These are phyloP conservation scores for Phytopythium aichiense DNA, from an alignment of 352 stramenopile genomes.

Conservation along the genomic window DNA sequence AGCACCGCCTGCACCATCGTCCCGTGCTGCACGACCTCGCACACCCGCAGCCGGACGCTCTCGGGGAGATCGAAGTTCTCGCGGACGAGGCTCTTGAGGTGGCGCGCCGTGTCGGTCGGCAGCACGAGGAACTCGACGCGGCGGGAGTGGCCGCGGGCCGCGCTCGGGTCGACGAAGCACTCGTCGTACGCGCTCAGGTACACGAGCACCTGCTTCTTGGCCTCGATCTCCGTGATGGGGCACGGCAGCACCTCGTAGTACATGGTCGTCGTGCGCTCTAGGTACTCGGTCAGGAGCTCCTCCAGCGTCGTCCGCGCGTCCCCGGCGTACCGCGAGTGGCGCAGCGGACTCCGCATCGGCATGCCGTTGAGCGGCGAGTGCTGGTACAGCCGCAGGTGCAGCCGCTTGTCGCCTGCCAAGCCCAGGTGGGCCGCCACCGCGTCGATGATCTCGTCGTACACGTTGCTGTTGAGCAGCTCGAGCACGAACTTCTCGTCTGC, in stretches of 20 bases:
- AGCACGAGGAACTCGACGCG: slow-evolving; percentile 65
- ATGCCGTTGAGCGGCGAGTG: slow-evolving; percentile 62
- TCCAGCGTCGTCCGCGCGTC: slow-evolving; percentile 61
- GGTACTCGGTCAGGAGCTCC: slow-evolving; percentile 67
- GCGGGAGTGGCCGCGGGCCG: slow-evolving; percentile 21
- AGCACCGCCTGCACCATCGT: slow-evolving; percentile 50
- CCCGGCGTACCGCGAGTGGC: slow-evolving; percentile 57
- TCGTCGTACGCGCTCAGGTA: slow-evolving; percentile 78
- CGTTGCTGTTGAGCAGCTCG: slow-evolving; percentile 57
- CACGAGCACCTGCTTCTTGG: slow-evolving; percentile 75
- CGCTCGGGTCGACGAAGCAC: slow-evolving; percentile 46
- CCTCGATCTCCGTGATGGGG: slow-evolving; percentile 83
- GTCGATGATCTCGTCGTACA: slow-evolving; percentile 74
- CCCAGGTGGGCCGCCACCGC: slow-evolving; percentile 42
- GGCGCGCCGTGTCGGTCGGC: slow-evolving; percentile 36
- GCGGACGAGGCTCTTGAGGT: slow-evolving; percentile 51
- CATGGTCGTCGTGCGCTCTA: slow-evolving; percentile 59
- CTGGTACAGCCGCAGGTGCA: slow-evolving; percentile 79
- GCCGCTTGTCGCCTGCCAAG: slow-evolving; percentile 29
- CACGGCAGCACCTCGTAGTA: slow-evolving; percentile 73
- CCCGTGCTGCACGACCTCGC: slow-evolving; percentile 57
- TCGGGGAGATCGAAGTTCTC: slow-evolving; percentile 36
- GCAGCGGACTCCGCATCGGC: slow-evolving; percentile 65
- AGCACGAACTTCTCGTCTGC: slow-evolving; percentile 48
- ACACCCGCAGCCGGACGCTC: slow-evolving; percentile 42